Evolutionary conservation across 768 basidiomycete genomes (phyloP).

Genomic region (Mycena indigotica): DNA sequence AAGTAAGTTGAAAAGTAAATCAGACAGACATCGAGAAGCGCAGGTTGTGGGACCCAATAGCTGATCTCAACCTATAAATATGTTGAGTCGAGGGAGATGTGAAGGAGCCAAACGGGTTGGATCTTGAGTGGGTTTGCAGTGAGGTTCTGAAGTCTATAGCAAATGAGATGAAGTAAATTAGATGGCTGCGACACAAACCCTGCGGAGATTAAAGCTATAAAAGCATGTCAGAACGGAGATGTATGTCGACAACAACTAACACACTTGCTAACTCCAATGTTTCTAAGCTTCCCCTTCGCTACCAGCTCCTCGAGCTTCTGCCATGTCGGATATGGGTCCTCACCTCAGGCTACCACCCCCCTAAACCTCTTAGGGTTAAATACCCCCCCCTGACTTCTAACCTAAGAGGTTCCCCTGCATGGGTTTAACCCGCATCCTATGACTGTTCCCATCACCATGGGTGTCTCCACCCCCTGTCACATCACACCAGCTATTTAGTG

Average conservation of each 20-base stretch:
- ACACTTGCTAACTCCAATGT: conserved; percentile 86
- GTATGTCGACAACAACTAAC: conserved; percentile 23
- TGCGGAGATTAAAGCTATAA: conserved; percentile 62
- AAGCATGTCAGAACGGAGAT: neutral
- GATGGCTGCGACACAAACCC: conserved; percentile 29
- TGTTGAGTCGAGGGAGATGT: neutral
- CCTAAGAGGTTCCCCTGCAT: no score
- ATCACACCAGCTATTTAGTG: no score
- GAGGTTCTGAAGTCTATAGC: conserved; percentile 55
- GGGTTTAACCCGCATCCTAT: no score
- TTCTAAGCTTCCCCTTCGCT: conserved; percentile 71
- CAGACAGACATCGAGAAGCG: conserved; percentile 57
- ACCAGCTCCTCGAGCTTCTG: conserved; percentile 78
- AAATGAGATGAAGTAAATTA: neutral
- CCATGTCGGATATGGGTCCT: conserved; percentile 86
- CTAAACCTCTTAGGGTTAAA: no score
- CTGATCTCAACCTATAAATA: conserved; percentile 62
- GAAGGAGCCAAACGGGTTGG: conserved; percentile 70
- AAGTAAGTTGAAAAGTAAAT: neutral
- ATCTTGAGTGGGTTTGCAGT: conserved; percentile 62
- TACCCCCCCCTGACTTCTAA: no score
- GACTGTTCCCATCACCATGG: no score
- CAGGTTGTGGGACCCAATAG: conserved; percentile 77
- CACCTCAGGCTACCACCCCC: no score
- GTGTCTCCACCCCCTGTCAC: no score